These are phyloP conservation scores for Escovopsis weberi DNA, from an alignment of 2,329 filamentous ascomycete species.

Conservation along the genomic window DNA sequence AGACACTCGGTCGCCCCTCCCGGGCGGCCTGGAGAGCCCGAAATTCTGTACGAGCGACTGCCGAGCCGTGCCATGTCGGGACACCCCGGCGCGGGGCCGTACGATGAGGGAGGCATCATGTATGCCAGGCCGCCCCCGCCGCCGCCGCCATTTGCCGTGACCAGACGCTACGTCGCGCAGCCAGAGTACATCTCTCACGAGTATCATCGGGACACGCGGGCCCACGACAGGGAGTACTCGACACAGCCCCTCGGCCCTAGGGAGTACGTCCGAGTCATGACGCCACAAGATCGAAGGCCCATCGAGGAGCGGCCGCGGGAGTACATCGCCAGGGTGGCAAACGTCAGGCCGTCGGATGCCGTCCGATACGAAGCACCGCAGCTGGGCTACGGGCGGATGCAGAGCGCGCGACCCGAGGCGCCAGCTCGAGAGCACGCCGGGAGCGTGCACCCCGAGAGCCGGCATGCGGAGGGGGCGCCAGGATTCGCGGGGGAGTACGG, in stretches of 20 bases:
- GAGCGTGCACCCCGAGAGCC: conserved; percentile 15
- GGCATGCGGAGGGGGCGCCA: conserved; percentile 14
- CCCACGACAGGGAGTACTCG: conserved; percentile 37
- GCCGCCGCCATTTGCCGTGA: conserved; percentile 34
- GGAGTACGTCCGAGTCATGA: conserved; percentile 35
- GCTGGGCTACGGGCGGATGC: conserved; percentile 27
- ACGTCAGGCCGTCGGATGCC: conserved; percentile 39
- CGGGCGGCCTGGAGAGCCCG: conserved; percentile 29
- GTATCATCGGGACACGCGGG: conserved; percentile 35
- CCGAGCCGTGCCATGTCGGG: conserved; percentile 37
- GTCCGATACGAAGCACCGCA: conserved; percentile 26
- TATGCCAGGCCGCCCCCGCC: conserved; percentile 36
- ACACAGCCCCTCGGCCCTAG: conserved; percentile 29
- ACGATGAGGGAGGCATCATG: conserved; percentile 34
- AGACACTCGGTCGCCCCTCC: conserved; percentile 41
- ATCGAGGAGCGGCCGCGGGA: conserved; percentile 36
- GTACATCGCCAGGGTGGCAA: conserved; percentile 39
- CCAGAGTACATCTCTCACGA: conserved; percentile 40
- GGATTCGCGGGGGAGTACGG: conserved; percentile 20
- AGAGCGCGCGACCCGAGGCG: conserved; percentile 26
- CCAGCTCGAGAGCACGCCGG: conserved; percentile 15
- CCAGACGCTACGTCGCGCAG: conserved; percentile 46
- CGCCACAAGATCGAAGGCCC: conserved; percentile 24
- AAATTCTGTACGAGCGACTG: conserved; percentile 52
- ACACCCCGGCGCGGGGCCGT: conserved; percentile 29